Conservation (phyloP, 2,329 filamentous ascomycete species). For the Ophiosphaerella herpotricha region DNA sequence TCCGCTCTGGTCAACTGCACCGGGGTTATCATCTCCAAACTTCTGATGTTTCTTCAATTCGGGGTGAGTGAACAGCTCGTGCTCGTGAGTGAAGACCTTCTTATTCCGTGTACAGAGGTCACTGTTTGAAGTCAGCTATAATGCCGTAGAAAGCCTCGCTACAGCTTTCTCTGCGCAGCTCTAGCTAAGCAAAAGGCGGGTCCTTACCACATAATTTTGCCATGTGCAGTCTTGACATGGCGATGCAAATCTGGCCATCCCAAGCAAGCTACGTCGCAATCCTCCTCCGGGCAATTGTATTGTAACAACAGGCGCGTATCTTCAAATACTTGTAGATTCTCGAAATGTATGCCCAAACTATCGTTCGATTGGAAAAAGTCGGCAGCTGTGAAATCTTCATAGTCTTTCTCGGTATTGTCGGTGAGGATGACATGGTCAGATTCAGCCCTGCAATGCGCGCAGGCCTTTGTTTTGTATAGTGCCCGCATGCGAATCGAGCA, state of each 20-base stretch:
- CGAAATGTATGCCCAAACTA: conserved; percentile 89
- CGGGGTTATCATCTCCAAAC: conserved; percentile 87
- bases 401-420: conserved; percentile 79
- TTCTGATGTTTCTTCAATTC: conserved; percentile 88
- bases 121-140: conserved; percentile 46
- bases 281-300: conserved; percentile 90
- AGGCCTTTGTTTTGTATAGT: conserved; percentile 94
- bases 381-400: conserved; percentile 74
- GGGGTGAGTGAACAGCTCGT: conserved; percentile 82
- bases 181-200: neutral
- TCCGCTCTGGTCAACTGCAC: conserved; percentile 87
- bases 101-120: conserved; percentile 93
- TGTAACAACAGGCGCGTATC: conserved; percentile 86
- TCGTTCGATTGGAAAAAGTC: conserved; percentile 81
- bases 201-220: conserved; percentile 78
- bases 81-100: conserved; percentile 97
- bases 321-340: conserved; percentile 84
- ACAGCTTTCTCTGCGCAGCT: too few relatives aligned
- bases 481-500: conserved; percentile 89
- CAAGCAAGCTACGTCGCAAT: conserved; percentile 83
- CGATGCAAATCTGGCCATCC: conserved; percentile 78
- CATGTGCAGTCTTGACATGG: conserved; percentile 80
- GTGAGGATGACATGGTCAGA: conserved; percentile 89
- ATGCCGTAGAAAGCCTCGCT: neutral
- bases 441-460: conserved; percentile 88